A percentile compares a stretch with the other conserved stretches of the same genome.
phyloP scores from a whole-genome alignment of 2,329 filamentous ascomycete genomes.

The Trichoderma simmonsii region DNA sequence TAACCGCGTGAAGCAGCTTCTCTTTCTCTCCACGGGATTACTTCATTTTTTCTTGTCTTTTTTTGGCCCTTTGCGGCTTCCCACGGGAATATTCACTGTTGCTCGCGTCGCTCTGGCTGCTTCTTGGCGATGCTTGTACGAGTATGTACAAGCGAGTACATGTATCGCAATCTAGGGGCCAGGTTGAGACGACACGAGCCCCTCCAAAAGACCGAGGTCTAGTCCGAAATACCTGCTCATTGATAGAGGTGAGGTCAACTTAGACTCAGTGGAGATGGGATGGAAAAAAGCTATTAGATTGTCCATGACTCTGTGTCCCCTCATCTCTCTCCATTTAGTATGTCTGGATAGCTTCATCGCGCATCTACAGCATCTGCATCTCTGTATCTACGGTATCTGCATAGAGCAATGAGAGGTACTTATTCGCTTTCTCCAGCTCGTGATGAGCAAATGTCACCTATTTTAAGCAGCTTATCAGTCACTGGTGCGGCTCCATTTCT shows the following conservation, averaged over 20 bases:
- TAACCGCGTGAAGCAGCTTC: background rate
- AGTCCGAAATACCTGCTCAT: background rate
- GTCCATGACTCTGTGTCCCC: background rate
- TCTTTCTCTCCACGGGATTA: background rate
- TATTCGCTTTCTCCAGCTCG: background rate
- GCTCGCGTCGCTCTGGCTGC: background rate
- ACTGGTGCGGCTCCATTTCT: background rate
- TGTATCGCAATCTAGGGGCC: background rate
- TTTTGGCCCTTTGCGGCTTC: background rate
- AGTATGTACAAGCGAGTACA: background rate
- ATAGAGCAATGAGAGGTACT: background rate
- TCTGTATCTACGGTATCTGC: background rate
- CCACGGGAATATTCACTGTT: background rate
- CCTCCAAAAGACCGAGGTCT: constrained; percentile 7
- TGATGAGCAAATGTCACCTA: background rate
- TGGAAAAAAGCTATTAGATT: background rate
- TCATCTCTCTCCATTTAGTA: background rate
- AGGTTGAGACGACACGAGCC: background rate
- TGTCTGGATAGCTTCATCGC: background rate
- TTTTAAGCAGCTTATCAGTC: background rate
- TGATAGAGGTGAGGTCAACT: background rate
- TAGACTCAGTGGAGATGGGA: background rate
- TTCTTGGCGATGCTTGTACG: background rate
- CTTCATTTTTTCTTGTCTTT: background rate
- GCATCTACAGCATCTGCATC: background rate